Base-by-base conservation (phyloP, 2,329 filamentous ascomycete species). In the Cylindrodendrum hubeiense region DNA sequence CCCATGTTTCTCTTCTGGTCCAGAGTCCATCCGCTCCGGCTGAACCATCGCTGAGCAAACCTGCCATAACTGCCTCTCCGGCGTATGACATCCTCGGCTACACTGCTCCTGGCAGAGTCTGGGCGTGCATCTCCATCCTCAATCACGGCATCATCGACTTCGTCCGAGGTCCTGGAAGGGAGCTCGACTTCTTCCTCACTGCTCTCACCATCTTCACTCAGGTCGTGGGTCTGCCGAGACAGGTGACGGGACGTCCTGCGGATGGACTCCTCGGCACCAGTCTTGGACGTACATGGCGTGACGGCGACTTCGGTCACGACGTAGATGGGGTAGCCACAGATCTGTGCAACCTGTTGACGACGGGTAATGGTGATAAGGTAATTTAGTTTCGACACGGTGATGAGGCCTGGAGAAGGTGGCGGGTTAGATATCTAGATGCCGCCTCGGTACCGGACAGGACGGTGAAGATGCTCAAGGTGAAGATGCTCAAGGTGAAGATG, bases 31-130 rank as follows among this genome's bases (percentile, higher is more conserved):
- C 93, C 94, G 66, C 90, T 91, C 68, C 89, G 90, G 46, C 93
- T 96, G 76, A 98, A 96, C 96, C 96, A 99, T 65, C 91, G 90
- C 67, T 94, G 89, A 0, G 95, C 93, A 77, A 98, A 98, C 39
- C 93, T 87, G 5, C 95, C 95, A 78, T 98, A 98, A 67, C 90
- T 90, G 0, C 95, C 94, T 71, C 90, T 91, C 62, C 89, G 90
- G 39, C 90, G 89, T 58, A 98, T 95, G 1, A 98, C 95, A 81
- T 98, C 93, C 78, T 97, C 90, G 0, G 92, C 94, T 64, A 98
- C 90, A 70, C 91, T 94, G 68, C 86, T 90, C 37, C 79, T 80
- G 9, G 77, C 75, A 5, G 79, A 76, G 46, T 75, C 74, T 13
- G 77, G 67, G 10, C 75, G 71, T 0, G 77, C 69, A 30, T 80